A percentile compares a stretch with the other conserved stretches of the same genome.
Conservation (phyloP, 345 rosid genomes). For the Heritiera fomes region DNA sequence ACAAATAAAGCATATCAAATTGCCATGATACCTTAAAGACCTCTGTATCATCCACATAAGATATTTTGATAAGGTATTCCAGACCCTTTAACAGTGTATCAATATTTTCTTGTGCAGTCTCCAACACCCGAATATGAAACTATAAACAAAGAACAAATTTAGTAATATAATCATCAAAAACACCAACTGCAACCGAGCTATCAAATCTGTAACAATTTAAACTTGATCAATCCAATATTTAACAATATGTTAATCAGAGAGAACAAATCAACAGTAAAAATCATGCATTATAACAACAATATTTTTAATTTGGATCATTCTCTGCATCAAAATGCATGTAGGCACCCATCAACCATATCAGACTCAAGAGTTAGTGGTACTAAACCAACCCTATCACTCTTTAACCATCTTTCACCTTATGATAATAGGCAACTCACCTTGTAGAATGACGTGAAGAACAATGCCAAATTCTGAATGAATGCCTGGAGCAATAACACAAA, state of each 20-base stretch:
- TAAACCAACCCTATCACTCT: not conserved
- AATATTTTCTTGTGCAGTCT: conserved; percentile 67
- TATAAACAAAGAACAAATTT: conserved; percentile 31
- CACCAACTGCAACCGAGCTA: not conserved
- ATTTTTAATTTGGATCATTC: not conserved
- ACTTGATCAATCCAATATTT: not conserved
- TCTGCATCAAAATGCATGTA: not conserved
- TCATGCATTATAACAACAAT: not conserved
- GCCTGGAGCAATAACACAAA: conserved; percentile 57
- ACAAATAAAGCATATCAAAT: conserved; percentile 8
- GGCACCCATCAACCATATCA: not conserved
- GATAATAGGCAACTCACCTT: conserved; percentile 52
- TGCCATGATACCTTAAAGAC: conserved; percentile 81
- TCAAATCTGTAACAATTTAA: not conserved
- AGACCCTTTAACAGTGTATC: conserved; percentile 73
- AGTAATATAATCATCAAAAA: conserved; percentile 6
- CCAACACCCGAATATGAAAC: conserved; percentile 86
- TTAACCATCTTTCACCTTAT: not conserved
- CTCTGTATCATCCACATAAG: conserved; percentile 98
- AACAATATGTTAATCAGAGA: not conserved
- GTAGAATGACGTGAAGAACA: conserved; percentile 93
- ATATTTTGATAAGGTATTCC: conserved; percentile 84
- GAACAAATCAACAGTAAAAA: not conserved
- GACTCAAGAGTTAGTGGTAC: not conserved
- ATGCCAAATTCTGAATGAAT: conserved; percentile 94